Evolutionary conservation across 495 filamentous ascomycete species (phyloP).

Genomic region (Talaromyces trachyspermus): DNA sequence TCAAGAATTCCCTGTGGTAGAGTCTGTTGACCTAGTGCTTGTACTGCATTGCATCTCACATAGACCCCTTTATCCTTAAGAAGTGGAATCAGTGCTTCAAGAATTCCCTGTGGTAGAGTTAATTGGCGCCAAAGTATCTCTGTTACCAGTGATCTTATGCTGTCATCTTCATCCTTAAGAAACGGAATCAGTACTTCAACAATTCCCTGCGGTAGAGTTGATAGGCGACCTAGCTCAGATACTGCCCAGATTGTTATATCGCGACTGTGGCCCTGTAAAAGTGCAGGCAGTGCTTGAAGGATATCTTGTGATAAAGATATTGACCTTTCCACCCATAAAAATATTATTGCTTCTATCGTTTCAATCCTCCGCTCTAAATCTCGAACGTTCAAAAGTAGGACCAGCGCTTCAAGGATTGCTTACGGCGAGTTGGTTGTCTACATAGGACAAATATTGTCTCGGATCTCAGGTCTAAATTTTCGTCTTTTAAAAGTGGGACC

Average conservation of each 20-base stretch:
- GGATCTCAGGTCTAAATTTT: neutral
- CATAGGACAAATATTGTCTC: neutral
- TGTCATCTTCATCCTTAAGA: neutral
- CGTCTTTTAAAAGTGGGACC: slow-evolving; percentile 10
- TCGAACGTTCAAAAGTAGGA: neutral
- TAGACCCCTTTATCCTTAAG: neutral
- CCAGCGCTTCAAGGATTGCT: neutral
- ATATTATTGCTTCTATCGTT: too few species aligned
- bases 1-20: slow-evolving; percentile 1
- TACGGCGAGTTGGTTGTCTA: neutral
- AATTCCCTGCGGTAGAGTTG: neutral
- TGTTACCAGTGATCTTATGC: neutral
- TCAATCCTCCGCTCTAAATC: too few species aligned
- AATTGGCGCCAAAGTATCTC: neutral
- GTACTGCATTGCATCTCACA: neutral
- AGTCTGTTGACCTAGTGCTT: neutral
- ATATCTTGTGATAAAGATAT: too few species aligned
- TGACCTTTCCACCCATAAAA: too few species aligned
- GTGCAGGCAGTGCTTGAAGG: too few species aligned
- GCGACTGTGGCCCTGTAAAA: too few species aligned
- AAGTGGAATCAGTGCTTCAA: neutral
- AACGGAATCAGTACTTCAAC: neutral
- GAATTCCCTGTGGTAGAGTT: neutral
- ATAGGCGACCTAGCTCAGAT: neutral
- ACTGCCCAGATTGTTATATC: neutral